Base-by-base conservation (phyloP, 208 protist species). In the Leishmania mexicana region DNA sequence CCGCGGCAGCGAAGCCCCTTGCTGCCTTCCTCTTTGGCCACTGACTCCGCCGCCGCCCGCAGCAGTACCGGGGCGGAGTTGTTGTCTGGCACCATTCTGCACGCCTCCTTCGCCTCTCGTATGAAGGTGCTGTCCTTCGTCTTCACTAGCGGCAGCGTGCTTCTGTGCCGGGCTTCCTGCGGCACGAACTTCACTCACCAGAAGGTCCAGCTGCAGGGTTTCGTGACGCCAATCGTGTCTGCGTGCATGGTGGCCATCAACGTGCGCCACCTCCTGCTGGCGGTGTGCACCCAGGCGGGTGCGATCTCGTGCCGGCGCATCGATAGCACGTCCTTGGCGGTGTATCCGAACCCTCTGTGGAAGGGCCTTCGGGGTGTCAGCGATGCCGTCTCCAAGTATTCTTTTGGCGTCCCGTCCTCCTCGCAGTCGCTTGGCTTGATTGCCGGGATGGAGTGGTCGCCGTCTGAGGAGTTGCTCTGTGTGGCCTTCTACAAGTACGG, bases 401-500 rank as follows among this genome's bases (percentile, higher is more conserved):
- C 75, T 2, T 58, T 60, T 10, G n/a, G 74, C 6, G 24, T 53
- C 64, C 42, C 31, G 31, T n/a, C 40, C 57, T 31, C 78, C 19
- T 47, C 76, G 79, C 78, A 79, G 60, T 81, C 53, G 21, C 65
- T 76, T 6, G 86, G 89, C 47, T 78, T 90, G 6, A 88, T 97
- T 71, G 70, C 83, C 38, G 80, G 73, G 5, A 65, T 97, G 81
- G 80, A 91, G 72, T 95, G 93, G 94, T 89, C 86, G 51, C 76
- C 83, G 1, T 78, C 74, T 1, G 92, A 92, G 71, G 92, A 95
- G 65, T 49, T 92, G 85, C 89, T 95, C 13, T 92, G 87, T 79
- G 86, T 95, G 58, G 90, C 89, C 74, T 94, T 90, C 78, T 87
- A 85, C 73, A 84, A 85, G 68, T n/a, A 79, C 62, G 92, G 91